Evolutionary conservation across 139 green algal species (phyloP).

Genomic region (Klebsormidium nitens): DNA sequence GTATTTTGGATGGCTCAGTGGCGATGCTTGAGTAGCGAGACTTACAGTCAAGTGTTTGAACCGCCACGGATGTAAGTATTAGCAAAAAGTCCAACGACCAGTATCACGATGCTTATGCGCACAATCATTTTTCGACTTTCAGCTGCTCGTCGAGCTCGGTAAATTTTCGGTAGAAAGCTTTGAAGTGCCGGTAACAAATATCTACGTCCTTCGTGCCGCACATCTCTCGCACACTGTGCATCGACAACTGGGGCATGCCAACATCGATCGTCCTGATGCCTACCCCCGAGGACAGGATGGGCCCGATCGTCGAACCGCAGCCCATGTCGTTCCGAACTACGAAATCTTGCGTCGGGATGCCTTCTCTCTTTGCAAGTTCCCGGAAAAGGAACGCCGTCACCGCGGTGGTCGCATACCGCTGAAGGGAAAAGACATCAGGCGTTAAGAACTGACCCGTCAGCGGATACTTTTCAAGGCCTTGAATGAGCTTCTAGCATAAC

Average conservation of each 20-base stretch:
- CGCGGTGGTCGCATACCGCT: conserved; percentile 83
- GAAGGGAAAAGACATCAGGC: too few species aligned
- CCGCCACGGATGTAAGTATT: too few species aligned
- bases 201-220: conserved; percentile 43
- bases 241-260: conserved; percentile 70
- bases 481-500: too few species aligned
- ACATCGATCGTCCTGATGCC: conserved; percentile 89
- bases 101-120: too few species aligned
- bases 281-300: conserved; percentile 75
- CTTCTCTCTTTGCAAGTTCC: conserved; percentile 52
- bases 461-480: too few species aligned
- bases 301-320: conserved; percentile 95
- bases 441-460: too few species aligned
- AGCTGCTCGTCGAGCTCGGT: conserved; percentile 17
- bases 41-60: too few species aligned
- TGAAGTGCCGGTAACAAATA: conserved; percentile 43
- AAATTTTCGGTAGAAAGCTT: conserved; percentile 40
- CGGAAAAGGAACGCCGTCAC: conserved; percentile 79
- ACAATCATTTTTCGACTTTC: conserved; percentile 22
- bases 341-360: conserved; percentile 76
- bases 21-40: too few species aligned
- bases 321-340: conserved; percentile 91
- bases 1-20: too few species aligned
- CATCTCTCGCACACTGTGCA: conserved; percentile 84
- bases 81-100: too few species aligned